Evolutionary conservation across 2,329 filamentous ascomycete species (phyloP).

Genomic region (Leptographium galeiforme): DNA sequence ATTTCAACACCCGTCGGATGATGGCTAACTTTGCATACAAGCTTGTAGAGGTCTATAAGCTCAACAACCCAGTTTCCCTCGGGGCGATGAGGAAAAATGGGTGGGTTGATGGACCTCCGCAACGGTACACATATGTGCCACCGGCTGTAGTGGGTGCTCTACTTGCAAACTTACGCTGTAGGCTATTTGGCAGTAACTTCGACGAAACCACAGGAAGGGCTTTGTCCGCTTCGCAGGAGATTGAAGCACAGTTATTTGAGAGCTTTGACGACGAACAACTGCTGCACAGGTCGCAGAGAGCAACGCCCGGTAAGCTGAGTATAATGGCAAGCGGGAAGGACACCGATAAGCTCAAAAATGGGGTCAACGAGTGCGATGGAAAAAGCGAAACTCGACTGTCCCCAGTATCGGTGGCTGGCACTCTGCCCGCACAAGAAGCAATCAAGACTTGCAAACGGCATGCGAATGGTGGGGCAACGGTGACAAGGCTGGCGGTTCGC

Average conservation of each 20-base stretch:
- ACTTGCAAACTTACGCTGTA: slow-evolving; percentile 42
- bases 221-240: slow-evolving; percentile 34
- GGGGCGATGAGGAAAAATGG: slow-evolving; percentile 39
- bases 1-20: slow-evolving; percentile 31
- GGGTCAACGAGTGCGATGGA: not conserved
- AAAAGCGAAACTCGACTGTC: not conserved
- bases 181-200: slow-evolving; percentile 18
- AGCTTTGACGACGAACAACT: slow-evolving; percentile 21
- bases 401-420: slow-evolving; percentile 30
- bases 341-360: not conserved
- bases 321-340: not conserved
- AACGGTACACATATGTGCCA: slow-evolving; percentile 38
- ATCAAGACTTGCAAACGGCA: slow-evolving; percentile 10
- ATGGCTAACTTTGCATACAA: slow-evolving; percentile 34
- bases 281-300: not conserved
- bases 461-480: not conserved
- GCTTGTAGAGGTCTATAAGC: slow-evolving; percentile 43
- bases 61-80: slow-evolving; percentile 44
- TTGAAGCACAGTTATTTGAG: slow-evolving; percentile 36
- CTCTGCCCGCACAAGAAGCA: slow-evolving; percentile 18
- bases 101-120: slow-evolving; percentile 35
- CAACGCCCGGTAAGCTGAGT: not conserved
- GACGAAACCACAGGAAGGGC: not conserved
- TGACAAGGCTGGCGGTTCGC: not conserved
- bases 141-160: slow-evolving; percentile 44